Evolutionary conservation across 805 yeast genomes (phyloP), one percentile per base, ranked within the genome.

Genomic region (Yarrowia divulgata): DNA sequence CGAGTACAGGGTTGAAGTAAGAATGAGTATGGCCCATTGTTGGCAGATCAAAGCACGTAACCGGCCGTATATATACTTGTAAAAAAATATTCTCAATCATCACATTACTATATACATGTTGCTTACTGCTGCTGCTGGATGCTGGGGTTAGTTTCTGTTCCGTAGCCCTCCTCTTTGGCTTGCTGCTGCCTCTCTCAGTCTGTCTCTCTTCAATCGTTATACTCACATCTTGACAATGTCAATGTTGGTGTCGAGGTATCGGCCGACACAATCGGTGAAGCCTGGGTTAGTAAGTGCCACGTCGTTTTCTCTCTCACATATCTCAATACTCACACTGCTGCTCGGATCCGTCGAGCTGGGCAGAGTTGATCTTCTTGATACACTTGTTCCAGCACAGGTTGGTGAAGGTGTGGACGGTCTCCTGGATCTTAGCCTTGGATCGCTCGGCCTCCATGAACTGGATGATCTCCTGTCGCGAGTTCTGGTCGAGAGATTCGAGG

Each of bases 341-440:
- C 79, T 93, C 98, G 69, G 78, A 78, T 1, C 80, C 67, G 71
- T 83, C 82, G 72, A 93, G 81, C 64, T 85, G 77, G 55, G 74
- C 74, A 6, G 80, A 71, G 23, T 79, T 81, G 71, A 74, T 67
- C 34, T 79, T 77, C 62, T 81, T 80, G 67, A 92, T 85, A 79
- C 98, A 93, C 80, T 90, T 90, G 77, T 89, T 90, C 84, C 92
- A 93, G 78, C 98, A 93, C 83, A 89, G 83, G 76, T 92, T 93
- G 35, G 97, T 93, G 85, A 91, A 92, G 75, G 84, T 86, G 78
- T 93, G 97, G 71, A 93, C 90, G 42, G 96, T 78, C 69, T 72
- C 84, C 78, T 92, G 97, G 39, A 93, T 91, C 80, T 92, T 91
- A 69, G 94, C 88, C 81, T 90, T 91, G 72, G 95, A 85, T 76